Evolutionary conservation across 495 filamentous ascomycete genomes (phyloP).

Genomic region (Oidiodendron maius): DNA sequence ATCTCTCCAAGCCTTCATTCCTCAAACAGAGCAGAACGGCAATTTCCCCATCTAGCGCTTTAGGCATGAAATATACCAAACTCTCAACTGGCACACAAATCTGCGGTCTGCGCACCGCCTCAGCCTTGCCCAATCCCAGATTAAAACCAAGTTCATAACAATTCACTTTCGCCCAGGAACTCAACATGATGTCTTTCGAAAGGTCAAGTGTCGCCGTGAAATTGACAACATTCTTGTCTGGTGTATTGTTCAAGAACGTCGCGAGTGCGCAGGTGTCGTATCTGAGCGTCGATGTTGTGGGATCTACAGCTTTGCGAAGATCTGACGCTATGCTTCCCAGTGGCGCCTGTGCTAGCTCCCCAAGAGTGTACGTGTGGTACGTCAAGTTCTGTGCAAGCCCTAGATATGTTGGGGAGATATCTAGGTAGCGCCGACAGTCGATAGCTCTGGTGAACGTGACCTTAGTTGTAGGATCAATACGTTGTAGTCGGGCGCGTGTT

Average conservation of each 20-base stretch:
- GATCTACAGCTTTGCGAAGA: conserved; percentile 38
- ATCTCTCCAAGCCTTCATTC: conserved; percentile 6
- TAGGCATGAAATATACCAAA: conserved; percentile 43
- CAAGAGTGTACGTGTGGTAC: conserved; percentile 27
- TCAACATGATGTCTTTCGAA: conserved; percentile 40
- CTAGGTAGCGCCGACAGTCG: conserved; percentile 40
- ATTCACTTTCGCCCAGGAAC: conserved; percentile 46
- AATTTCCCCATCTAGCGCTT: conserved; percentile 32
- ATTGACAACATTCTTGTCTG: conserved; percentile 27
- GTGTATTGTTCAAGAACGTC: conserved; percentile 28
- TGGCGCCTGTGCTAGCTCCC: conserved; percentile 26
- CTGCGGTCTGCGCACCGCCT: conserved; percentile 40
- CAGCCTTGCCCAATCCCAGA: conserved; percentile 41
- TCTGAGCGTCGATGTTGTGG: conserved; percentile 25
- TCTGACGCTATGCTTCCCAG: conserved; percentile 36
- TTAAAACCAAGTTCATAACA: conserved; percentile 42
- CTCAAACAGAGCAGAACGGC: conserved; percentile 35
- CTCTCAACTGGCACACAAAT: conserved; percentile 40
- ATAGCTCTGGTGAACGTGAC: conserved; percentile 44
- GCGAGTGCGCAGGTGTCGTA: conserved; percentile 35
- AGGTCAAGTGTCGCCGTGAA: conserved; percentile 26
- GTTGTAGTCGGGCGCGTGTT: conserved; percentile 34
- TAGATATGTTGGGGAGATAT: conserved; percentile 36
- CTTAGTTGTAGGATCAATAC: conserved; percentile 24
- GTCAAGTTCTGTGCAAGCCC: conserved; percentile 40